Conservation (phyloP, 176 grass and related monocot genomes). For the barley (Hordeum vulgare) region DNA sequence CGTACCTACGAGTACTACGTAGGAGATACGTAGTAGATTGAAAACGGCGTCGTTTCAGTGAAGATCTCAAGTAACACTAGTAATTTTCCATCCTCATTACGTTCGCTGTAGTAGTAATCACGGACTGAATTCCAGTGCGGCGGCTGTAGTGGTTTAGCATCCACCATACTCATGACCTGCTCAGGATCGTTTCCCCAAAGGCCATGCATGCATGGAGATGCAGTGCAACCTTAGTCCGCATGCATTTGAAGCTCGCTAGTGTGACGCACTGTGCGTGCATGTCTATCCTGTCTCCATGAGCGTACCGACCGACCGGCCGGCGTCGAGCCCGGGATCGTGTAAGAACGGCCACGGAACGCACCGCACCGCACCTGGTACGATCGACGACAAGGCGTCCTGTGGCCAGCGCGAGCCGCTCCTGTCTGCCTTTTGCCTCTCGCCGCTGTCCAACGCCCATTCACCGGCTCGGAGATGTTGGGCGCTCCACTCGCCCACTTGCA, state of each 20-base stretch:
- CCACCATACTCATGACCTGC: too few species aligned
- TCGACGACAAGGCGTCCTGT: neutral
- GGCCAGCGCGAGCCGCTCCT: neutral
- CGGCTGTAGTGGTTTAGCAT: too few species aligned
- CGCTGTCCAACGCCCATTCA: slow-evolving; percentile 26
- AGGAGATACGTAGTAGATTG: too few species aligned
- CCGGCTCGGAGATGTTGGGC: slow-evolving; percentile 15
- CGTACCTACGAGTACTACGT: too few species aligned
- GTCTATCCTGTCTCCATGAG: neutral
- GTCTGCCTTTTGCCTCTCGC: slow-evolving; percentile 1
- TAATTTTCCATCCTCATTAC: too few species aligned
- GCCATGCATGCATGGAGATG: neutral
- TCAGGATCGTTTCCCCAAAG: too few species aligned
- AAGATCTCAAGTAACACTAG: too few species aligned
- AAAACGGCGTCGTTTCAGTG: too few species aligned
- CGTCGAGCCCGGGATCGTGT: neutral
- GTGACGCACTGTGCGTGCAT: neutral
- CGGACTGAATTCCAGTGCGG: too few species aligned
- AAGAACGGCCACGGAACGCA: neutral
- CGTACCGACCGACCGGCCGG: neutral
- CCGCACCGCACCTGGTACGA: neutral
- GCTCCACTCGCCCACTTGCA: slow-evolving; percentile 28
- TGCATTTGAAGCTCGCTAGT: neutral
- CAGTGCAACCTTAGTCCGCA: neutral
- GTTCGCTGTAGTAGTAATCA: too few species aligned